Evolutionary conservation across 2,329 filamentous ascomycete species (phyloP).

Genomic region (Sclerotinia nivalis): DNA sequence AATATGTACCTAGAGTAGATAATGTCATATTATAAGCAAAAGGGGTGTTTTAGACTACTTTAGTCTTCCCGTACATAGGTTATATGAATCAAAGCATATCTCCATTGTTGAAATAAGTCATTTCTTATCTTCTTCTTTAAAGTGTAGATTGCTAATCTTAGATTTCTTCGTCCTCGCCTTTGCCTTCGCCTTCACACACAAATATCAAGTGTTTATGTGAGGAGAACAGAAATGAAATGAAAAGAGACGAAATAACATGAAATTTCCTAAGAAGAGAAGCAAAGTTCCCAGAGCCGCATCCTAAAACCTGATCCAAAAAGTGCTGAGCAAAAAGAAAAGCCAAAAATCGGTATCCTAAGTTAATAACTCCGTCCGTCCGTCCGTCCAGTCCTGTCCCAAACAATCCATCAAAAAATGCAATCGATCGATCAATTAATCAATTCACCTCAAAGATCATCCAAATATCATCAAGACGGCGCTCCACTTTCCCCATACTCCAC

Average conservation of each 20-base stretch:
- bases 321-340: neutral
- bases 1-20: no score
- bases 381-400: neutral
- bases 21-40: no score
- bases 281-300: neutral
- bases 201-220: no score
- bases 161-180: no score
- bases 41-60: no score
- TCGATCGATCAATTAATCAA: neutral
- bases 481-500: neutral
- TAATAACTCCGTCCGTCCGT: conserved; percentile 5
- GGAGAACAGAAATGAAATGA: neutral
- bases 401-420: neutral
- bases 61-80: no score
- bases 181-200: no score
- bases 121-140: no score
- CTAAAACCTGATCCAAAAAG: neutral
- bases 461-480: neutral
- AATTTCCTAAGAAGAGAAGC: neutral
- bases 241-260: neutral
- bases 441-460: neutral
- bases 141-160: no score
- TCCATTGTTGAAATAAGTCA: no score
- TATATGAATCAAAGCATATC: no score
- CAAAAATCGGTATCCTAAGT: conserved; percentile 1